Evolutionary conservation across 176 grass and related monocot species (phyloP), one percentile per base, ranked within the genome.

Genomic region (Rhipidocladum racemiflorum): DNA sequence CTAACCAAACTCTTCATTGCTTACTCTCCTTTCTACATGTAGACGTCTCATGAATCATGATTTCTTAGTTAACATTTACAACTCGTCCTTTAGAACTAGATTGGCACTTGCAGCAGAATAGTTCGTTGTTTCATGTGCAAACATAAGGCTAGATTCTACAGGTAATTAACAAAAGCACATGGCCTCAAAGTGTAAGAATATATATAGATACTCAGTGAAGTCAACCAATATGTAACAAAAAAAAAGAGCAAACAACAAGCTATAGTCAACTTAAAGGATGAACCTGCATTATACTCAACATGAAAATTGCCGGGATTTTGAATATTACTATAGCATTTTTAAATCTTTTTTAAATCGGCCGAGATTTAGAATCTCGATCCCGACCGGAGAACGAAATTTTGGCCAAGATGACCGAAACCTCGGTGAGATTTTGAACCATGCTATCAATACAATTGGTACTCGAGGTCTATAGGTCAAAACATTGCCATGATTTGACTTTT

Each of bases 401-500:
- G n/a, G n/a, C n/a, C n/a, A n/a, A n/a, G n/a, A n/a, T n/a, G n/a
- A n/a, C n/a, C n/a, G n/a, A n/a, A n/a, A n/a, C n/a, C n/a, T n/a
- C n/a, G n/a, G n/a, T n/a, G n/a, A n/a, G n/a, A n/a, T n/a, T n/a
- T n/a, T n/a, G n/a, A n/a, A n/a, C n/a, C n/a, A n/a, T n/a, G n/a
- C n/a, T n/a, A n/a, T n/a, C n/a, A n/a, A n/a, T n/a, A n/a, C 28
- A 53, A 70, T n/a, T 62, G 28, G 36, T 81, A 70, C 53, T 66
- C 48, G 32, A 32, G 10, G 53, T 73, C 29, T 70, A 76, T 20
- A 70, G 45, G 70, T 64, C 65, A 29, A 48, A 44, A 55, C 45
- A 14, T 75, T 85, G 57, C 53, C 36, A 28, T 70, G 25, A 85
- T 56, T 70, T 81, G 82, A 81, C 82, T 81, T 81, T 72, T 71